These are phyloP conservation scores for Cantharellus anzutake DNA, from an alignment of 768 basidiomycete species.

Conservation along the genomic window DNA sequence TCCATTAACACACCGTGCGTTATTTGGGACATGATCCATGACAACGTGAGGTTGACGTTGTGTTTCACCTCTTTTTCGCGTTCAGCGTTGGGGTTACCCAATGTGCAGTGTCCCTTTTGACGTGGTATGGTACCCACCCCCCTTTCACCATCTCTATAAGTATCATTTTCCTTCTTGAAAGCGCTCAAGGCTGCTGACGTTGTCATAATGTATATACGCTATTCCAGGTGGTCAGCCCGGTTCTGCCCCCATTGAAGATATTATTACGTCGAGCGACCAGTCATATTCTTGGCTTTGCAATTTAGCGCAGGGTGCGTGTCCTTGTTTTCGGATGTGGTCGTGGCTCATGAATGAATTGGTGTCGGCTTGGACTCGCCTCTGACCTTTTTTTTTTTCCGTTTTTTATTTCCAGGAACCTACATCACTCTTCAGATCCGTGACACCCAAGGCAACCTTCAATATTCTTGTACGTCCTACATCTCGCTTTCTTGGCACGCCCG, in stretches of 20 bases:
- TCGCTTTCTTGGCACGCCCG: not conserved
- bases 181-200: not conserved
- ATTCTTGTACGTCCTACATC: conserved; percentile 5
- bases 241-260: conserved; percentile 10
- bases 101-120: not conserved
- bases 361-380: no score
- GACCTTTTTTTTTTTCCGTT: no score
- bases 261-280: conserved; percentile 7
- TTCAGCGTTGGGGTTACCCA: not conserved
- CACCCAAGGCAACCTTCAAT: conserved; percentile 12
- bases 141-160: conserved; percentile 6
- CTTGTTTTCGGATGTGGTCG: not conserved
- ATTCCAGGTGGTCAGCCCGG: conserved; percentile 13
- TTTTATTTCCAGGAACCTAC: conserved; percentile 8
- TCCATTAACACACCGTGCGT: conserved; percentile 5
- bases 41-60: not conserved
- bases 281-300: conserved; percentile 12
- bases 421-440: conserved; percentile 18
- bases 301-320: conserved; percentile 9
- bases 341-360: not conserved
- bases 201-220: conserved; percentile 5
- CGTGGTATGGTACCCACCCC: conserved; percentile 5
- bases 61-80: not conserved
- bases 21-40: not conserved
- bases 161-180: not conserved